Conservation (phyloP, 163 green algal species). For the Chlamydomonas reinhardtii region DNA sequence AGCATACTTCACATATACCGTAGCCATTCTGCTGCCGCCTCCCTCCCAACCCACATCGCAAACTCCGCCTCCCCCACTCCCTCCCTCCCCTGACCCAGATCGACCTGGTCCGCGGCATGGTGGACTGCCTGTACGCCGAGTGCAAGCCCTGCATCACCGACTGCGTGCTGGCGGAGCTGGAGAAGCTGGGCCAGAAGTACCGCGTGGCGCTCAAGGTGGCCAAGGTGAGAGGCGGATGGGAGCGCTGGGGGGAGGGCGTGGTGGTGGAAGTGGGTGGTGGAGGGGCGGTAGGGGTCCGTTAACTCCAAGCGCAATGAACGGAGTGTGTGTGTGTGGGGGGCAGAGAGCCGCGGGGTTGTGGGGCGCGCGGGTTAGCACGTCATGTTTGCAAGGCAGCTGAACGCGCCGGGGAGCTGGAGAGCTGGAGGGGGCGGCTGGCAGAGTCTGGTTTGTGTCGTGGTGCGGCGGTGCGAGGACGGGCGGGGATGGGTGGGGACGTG, state of each 20-base stretch:
- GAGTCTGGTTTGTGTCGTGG: no score
- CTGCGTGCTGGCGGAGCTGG: constrained; percentile 98
- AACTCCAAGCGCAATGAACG: no score
- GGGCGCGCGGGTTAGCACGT: no score
- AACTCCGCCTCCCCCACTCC: not conserved
- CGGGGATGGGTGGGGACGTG: not conserved
- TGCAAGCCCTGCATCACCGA: constrained; percentile 98
- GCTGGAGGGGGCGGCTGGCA: no score
- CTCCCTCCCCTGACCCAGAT: constrained; percentile 77
- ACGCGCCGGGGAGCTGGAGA: not conserved
- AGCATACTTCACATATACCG: no score
- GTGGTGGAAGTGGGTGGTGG: not conserved
- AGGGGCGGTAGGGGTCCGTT: not conserved
- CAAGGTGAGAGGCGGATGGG: constrained; percentile 80
- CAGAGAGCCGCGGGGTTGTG: no score
- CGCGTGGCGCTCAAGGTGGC: constrained; percentile 97
- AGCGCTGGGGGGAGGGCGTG: no score
- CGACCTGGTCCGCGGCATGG: constrained; percentile 95
- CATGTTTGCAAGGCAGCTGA: no score
- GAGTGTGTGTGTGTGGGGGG: no score
- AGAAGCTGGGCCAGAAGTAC: constrained; percentile 99
- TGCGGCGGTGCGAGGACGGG: no score
- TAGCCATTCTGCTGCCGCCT: no score
- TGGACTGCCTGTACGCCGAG: constrained; percentile 99
- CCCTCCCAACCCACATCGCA: not conserved